Conservation (phyloP, 768 basidiomycete genomes). For the Psilocybe subaeruginosa region DNA sequence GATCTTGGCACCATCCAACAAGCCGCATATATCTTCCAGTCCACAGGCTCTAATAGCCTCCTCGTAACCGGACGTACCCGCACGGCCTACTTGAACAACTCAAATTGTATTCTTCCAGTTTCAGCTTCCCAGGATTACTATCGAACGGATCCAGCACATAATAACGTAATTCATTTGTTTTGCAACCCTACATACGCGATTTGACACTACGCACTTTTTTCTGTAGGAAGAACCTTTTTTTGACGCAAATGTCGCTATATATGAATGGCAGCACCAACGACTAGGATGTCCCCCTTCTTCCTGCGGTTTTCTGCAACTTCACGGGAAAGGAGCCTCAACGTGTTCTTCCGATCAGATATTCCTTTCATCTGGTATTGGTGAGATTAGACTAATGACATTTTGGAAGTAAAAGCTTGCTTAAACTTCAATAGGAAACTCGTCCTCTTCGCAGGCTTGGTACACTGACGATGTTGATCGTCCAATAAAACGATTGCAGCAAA, state of each 20-base stretch:
- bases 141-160: constrained; percentile 51
- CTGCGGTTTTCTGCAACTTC: constrained; percentile 51
- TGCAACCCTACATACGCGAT: no score
- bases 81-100: constrained; percentile 32
- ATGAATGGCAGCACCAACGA: constrained; percentile 39
- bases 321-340: constrained; percentile 43
- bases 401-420: neutral
- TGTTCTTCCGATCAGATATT: constrained; percentile 45
- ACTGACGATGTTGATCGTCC: constrained; percentile 33
- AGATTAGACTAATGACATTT: neutral
- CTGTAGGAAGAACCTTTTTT: constrained; percentile 46
- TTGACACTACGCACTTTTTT: neutral
- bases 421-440: constrained; percentile 13
- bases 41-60: constrained; percentile 42
- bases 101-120: constrained; percentile 33
- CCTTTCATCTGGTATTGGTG: constrained; percentile 49
- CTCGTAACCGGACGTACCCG: constrained; percentile 43
- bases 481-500: constrained; percentile 35
- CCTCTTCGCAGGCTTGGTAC: constrained; percentile 40
- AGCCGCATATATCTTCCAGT: constrained; percentile 41
- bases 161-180: constrained; percentile 32
- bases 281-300: constrained; percentile 37
- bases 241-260: constrained; percentile 39
- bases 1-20: constrained; percentile 42
- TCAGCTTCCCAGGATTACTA: constrained; percentile 31